A percentile compares a stretch with the other conserved stretches of the same genome.
Evolutionary conservation across 2,329 filamentous ascomycete species (phyloP).

Genomic region (Neoascochyta sp.): DNA sequence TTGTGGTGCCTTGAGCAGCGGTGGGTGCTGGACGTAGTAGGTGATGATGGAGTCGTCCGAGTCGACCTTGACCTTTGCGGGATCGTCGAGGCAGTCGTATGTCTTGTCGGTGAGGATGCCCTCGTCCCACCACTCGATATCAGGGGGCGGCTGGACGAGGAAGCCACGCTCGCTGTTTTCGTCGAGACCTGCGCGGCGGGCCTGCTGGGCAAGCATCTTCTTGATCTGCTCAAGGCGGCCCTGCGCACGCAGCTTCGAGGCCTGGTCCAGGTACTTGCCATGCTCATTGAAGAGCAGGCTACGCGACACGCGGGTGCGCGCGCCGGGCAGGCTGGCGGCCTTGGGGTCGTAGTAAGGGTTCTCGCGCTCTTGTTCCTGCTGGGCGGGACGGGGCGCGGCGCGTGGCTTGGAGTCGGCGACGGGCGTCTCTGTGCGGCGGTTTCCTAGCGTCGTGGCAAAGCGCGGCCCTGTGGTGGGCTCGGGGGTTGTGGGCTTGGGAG

Average conservation of each 20-base stretch:
- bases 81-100: slow-evolving; percentile 68
- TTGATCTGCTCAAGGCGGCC: slow-evolving; percentile 92
- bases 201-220: slow-evolving; percentile 81
- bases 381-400: slow-evolving; percentile 36
- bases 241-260: slow-evolving; percentile 81
- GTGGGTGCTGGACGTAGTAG: slow-evolving; percentile 86
- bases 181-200: slow-evolving; percentile 87
- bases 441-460: slow-evolving; percentile 54
- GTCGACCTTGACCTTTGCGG: slow-evolving; percentile 66
- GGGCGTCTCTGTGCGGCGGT: slow-evolving; percentile 47
- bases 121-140: slow-evolving; percentile 98
- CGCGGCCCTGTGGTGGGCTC: slow-evolving; percentile 45
- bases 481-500: slow-evolving; percentile 40
- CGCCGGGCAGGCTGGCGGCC: slow-evolving; percentile 50
- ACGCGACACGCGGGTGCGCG: slow-evolving; percentile 62
- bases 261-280: slow-evolving; percentile 95
- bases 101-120: slow-evolving; percentile 70
- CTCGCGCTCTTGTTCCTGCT: slow-evolving; percentile 54
- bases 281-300: slow-evolving; percentile 89
- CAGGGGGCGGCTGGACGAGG: slow-evolving; percentile 75
- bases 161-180: slow-evolving; percentile 93
- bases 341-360: slow-evolving; percentile 84
- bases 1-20: slow-evolving; percentile 85
- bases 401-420: slow-evolving; percentile 28
- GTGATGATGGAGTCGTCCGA: slow-evolving; percentile 84